Base-by-base conservation (phyloP, 176 grass and related monocot genomes). In the Canna indica region DNA sequence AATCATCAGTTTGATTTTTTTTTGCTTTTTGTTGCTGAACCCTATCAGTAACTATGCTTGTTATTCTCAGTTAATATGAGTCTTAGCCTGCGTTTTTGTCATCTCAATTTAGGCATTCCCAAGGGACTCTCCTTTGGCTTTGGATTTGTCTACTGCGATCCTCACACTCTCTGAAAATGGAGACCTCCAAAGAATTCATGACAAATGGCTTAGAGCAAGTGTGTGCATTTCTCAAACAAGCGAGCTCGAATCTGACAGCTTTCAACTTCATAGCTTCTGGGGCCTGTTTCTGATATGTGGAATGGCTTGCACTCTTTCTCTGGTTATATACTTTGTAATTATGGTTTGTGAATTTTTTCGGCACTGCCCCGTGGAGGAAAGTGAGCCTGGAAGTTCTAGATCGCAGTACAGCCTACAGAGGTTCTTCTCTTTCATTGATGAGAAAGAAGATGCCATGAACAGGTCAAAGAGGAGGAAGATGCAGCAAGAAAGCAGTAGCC, bases 81-180 rank as follows among this genome's bases (percentile, higher is more conserved):
- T 54, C 64, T 69, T 69, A 41, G 30, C n/a, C 45, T 31, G 27
- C 75, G 27, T 10, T 32, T 30, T 58, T 59, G 79, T 68, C 74
- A 54, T 59, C 57, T 31, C 47, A 59, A 73, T 71, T 16, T 71
- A 96, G 93, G 81, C 93, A 47, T 96, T 96, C 76, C 93, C 88
- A 69, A 91, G 83, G 78, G 93, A 96, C 71, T 91, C 93, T 33
- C 83, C 88, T 26, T 80, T 96, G 30, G 83, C 88, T 60, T 68
- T 79, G 26, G 93, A 96, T 62, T 73, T 96, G 17, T 96, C 93
- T 47, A 91, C 93, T 50, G 77, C 86, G 9, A 91, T 96, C 76
- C 86, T 96, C 47, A 73, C 87, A 68, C 84, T 96, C 38, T 91
- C 93, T 64, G 88, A 96, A 75, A 91, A 58, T 61, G 93, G 88